Evolutionary conservation across 805 yeast genomes (phyloP), one percentile per base, ranked within the genome.

Genomic region (Candida piceae): DNA sequence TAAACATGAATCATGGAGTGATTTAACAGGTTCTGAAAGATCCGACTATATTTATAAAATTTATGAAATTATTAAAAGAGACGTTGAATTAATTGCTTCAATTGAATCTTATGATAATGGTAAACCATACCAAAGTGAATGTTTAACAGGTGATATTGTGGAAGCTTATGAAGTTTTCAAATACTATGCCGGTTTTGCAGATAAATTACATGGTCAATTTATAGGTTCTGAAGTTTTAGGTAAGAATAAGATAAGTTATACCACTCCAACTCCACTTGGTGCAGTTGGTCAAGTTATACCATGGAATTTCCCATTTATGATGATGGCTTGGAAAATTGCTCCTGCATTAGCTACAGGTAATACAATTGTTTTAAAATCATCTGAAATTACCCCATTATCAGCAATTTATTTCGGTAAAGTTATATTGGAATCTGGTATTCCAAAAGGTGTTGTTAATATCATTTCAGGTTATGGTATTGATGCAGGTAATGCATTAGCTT

Each of bases 251-350:
- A 63, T 74, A 38, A 69, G 72, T 16, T 72, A 69, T 53, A 74
- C 77, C 12, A 58, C 70, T 29, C 77, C 74, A 49, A 74, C 70
- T 54, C 78, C 78, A 47, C 60, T 81, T 44, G 90, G 89, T 55
- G 83, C 81, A 18, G 80, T 86, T 63, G 93, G 86, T 34, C 84
- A 80, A 58, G 80, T 83, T 48, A 79, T 82, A 82, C 89, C 90
- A 58, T 83, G 89, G 89, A 83, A 83, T 60, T 83, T 83, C 75
- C 90, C 90, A 51, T 63, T 83, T 46, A 70, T 83, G 68, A 82
- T 83, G 84, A 70, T 79, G 60, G 63, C 84, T 29, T 83, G 90
- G 90, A 83, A 83, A 58, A 67, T 83, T 41, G 86, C 83, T 36
- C 89, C 90, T 31, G 86, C 85, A 44, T 66, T 81, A 52, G 84